Percentiles rank a stretch among this genome's conserved stretches.
These are phyloP conservation scores for Cryptomeria japonica DNA, from an alignment of 75 land plant genomes.

Conservation along the genomic window DNA sequence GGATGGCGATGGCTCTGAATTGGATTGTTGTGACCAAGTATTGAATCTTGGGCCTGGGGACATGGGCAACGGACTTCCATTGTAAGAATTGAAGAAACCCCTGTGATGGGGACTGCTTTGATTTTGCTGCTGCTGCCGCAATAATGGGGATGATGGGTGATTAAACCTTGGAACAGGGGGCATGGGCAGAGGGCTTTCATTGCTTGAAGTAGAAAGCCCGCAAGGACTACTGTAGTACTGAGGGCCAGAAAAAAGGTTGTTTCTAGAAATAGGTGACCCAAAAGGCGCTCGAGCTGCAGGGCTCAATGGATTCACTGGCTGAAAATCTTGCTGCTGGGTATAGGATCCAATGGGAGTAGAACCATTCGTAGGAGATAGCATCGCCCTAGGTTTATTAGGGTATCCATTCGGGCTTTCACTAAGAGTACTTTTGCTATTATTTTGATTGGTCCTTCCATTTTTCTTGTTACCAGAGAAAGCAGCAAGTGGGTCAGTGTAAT, in stretches of 20 bases:
- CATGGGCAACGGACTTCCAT: not conserved
- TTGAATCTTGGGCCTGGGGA: not conserved
- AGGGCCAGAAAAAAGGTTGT: not conserved
- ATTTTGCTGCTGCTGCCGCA: not conserved
- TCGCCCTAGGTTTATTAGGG: conserved; percentile 3
- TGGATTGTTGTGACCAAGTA: not conserved
- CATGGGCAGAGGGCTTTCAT: not conserved
- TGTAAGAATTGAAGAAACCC: not conserved
- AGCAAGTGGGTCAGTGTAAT: conserved; percentile 61
- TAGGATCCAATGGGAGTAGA: conserved; percentile 11
- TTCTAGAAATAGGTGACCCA: not conserved
- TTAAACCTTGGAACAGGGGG: not conserved
- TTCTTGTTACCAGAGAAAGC: conserved; percentile 43
- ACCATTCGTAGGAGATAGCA: not conserved
- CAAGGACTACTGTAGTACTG: not conserved
- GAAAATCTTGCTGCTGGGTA: conserved; percentile 8
- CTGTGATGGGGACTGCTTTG: not conserved
- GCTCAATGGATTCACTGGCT: not conserved
- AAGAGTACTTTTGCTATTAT: not conserved
- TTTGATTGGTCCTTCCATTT: conserved; percentile 2
- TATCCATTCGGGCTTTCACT: conserved; percentile 6
- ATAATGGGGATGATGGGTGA: not conserved
- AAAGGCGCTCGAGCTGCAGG: not conserved
- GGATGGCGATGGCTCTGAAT: not conserved
- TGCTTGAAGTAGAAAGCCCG: not conserved